Base-by-base conservation (phyloP, 108 stramenopile species). In the Pelagomonas calceolata region DNA sequence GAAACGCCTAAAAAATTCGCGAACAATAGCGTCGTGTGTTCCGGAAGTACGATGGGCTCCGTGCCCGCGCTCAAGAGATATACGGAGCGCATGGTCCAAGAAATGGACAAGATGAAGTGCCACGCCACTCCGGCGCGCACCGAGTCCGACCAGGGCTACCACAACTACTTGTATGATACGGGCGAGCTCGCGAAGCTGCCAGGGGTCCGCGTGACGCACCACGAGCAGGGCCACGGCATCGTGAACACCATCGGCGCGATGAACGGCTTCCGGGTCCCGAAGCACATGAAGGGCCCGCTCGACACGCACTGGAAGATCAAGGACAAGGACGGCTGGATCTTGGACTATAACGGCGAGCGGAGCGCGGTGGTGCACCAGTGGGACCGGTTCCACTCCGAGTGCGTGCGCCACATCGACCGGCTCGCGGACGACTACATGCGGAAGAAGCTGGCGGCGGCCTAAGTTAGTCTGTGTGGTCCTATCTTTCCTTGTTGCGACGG, bases 211-310 rank as follows among this genome's bases (percentile, higher is more conserved):
- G 73, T 66, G 21, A 74, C 33, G 44, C 45, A 66, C 32, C 65
- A 26, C 51, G 30, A 66, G n/a, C 73, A 74, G 67, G 73, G 73
- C 33, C 35, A 74, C 51, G 73, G 73, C 35, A 32, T 74, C 30
- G 73, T 74, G 32, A 74, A 74, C 51, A 74, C 73, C 7, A 66
- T 74, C 35, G 73, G 73, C 34, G 73, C 73, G 30, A 74, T 74
- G 73, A 74, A 74, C 51, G 73, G 73, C 34, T 72, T 66, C 66
- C 46, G 73, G 4, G 73, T 74, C 4, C 73, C 73, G 0, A 68
- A 68, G 67, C 66, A 74, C 15, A 74, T 67, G 68, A 74, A 74
- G 51, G 73, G 73, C 15, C 73, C 73, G 21, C 67, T 74, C 12
- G 73, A 66, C 66, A 74, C 66, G 16, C 66, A 67, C 67, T 74